Percentiles rank a stretch among this genome's conserved stretches.
phyloP scores from a whole-genome alignment of 768 basidiomycete genomes.

The Termitomyces heimii region DNA sequence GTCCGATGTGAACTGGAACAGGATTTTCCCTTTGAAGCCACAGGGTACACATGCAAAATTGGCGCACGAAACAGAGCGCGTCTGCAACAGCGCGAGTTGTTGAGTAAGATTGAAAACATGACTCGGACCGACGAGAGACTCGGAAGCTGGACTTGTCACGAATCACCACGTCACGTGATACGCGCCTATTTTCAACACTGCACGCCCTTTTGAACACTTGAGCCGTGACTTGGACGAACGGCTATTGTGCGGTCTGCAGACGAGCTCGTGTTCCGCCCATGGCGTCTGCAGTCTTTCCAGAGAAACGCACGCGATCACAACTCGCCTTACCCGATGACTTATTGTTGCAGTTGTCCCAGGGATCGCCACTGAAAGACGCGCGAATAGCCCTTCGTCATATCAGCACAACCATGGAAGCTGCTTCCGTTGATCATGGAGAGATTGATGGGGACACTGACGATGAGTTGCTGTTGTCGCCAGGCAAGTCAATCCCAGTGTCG shows the following conservation, averaged over 20 bases:
- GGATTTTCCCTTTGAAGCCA: background rate
- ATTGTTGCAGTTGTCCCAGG: constrained; percentile 33
- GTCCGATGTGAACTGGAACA: background rate
- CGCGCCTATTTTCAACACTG: constrained; percentile 22
- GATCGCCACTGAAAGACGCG: constrained; percentile 51
- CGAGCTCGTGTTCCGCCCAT: background rate
- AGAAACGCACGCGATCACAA: constrained; percentile 48
- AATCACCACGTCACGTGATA: constrained; percentile 20
- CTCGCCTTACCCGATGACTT: constrained; percentile 39
- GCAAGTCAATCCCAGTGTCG: constrained; percentile 19
- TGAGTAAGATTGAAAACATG: constrained; percentile 8
- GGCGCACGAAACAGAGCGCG: background rate
- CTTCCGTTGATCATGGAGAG: constrained; percentile 2
- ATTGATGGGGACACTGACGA: constrained; percentile 33
- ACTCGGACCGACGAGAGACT: constrained; percentile 4
- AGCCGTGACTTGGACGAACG: constrained; percentile 7
- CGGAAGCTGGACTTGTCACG: constrained; percentile 5
- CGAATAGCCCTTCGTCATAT: constrained; percentile 26
- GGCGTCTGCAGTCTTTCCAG: constrained; percentile 16
- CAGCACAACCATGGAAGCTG: constrained; percentile 3
- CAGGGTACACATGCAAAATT: background rate
- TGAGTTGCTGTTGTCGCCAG: constrained; percentile 41
- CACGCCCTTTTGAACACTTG: background rate
- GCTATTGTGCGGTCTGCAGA: background rate
- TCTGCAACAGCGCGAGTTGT: background rate